Conservation (phyloP, 1,284 basidiomycete genomes). For the Abortiporus biennis region DNA sequence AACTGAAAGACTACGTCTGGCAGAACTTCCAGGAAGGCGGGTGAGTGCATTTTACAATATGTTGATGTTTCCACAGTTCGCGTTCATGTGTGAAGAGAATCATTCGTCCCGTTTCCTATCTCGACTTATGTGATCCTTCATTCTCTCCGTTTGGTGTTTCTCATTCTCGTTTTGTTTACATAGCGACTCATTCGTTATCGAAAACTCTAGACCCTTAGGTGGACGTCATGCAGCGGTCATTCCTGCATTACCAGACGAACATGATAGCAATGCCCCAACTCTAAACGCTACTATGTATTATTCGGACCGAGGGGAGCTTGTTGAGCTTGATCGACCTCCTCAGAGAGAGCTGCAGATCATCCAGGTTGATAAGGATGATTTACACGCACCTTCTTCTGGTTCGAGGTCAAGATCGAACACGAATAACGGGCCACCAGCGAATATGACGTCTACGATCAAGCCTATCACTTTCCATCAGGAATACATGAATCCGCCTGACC, state of each 20-base stretch:
- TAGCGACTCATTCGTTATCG: constrained; percentile 7
- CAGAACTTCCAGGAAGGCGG: constrained; percentile 77
- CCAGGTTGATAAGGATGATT: constrained; percentile 14
- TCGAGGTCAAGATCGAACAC: background rate
- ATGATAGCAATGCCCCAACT: constrained; percentile 30
- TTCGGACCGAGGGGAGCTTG: constrained; percentile 11
- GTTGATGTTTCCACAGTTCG: background rate
- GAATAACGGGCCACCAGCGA: constrained; percentile 2
- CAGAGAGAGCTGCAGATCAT: constrained; percentile 3
- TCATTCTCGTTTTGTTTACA: background rate
- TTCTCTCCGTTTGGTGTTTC: background rate
- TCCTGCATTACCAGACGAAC: constrained; percentile 68
- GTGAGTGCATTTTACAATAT: constrained; percentile 47
- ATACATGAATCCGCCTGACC: constrained; percentile 10
- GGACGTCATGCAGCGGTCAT: constrained; percentile 74
- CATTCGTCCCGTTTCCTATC: constrained; percentile 2
- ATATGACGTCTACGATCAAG: constrained; percentile 16
- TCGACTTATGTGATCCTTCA: background rate
- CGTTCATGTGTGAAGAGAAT: background rate
- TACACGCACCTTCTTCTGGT: constrained; percentile 11
- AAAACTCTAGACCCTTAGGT: constrained; percentile 50
- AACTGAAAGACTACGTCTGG: constrained; percentile 74
- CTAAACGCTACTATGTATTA: constrained; percentile 4
- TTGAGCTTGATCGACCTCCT: background rate
- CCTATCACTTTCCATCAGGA: constrained; percentile 25